Evolutionary conservation across 2,329 filamentous ascomycete genomes (phyloP).

Genomic region (Neonectria neomacrospora): DNA sequence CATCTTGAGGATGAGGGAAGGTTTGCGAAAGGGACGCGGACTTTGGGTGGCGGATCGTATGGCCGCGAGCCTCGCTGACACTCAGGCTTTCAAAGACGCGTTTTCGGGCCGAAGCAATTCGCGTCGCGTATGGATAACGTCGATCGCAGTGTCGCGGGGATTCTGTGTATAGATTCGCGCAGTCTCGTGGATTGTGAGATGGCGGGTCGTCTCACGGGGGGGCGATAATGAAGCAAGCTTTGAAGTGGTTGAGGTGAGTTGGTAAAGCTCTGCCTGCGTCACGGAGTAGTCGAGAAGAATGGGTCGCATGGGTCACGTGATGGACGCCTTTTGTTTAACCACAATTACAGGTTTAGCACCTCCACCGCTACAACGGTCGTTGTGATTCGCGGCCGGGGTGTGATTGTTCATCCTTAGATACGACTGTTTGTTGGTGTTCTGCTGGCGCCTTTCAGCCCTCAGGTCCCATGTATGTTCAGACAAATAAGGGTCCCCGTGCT

Average conservation of each 20-base stretch:
- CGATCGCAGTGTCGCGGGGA: constrained; percentile 32
- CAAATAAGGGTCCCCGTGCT: neutral
- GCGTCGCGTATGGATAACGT: constrained; percentile 39
- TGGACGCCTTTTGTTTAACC: constrained; percentile 27
- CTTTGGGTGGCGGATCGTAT: constrained; percentile 37
- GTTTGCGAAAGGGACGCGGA: constrained; percentile 21
- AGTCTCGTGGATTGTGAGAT: constrained; percentile 24
- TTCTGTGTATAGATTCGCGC: constrained; percentile 28
- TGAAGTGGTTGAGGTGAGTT: constrained; percentile 39
- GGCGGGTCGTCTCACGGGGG: constrained; percentile 30
- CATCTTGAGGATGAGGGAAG: constrained; percentile 64
- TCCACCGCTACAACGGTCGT: constrained; percentile 2
- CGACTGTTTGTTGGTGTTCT: neutral
- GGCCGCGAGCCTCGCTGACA: constrained; percentile 33
- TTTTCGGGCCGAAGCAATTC: constrained; percentile 39
- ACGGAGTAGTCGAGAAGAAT: constrained; percentile 45
- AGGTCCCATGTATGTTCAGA: constrained; percentile 5
- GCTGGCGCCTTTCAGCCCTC: neutral
- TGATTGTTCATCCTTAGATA: constrained; percentile 25
- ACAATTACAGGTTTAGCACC: neutral
- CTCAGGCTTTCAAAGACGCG: constrained; percentile 39
- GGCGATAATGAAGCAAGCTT: constrained; percentile 36
- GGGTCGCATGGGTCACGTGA: constrained; percentile 47
- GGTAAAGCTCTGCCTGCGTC: constrained; percentile 43
- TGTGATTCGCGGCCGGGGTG: constrained; percentile 20